phyloP scores from a whole-genome alignment of 805 yeast genomes.

The Candida stauntonica region DNA sequence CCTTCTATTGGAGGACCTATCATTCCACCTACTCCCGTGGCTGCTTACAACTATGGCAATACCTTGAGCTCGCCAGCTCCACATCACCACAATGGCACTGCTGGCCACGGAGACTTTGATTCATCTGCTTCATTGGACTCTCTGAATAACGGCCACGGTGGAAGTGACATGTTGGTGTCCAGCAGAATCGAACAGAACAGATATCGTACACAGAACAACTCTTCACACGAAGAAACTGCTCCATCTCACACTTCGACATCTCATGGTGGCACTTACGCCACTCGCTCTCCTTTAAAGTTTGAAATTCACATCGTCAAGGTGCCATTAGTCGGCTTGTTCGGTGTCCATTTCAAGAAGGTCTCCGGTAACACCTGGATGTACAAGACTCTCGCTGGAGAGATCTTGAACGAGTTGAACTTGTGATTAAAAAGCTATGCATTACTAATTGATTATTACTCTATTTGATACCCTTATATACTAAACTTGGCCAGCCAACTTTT shows the following conservation, averaged over 20 bases:
- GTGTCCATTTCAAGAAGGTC: constrained; percentile 91
- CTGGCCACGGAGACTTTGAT: constrained; percentile 32
- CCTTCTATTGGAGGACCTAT: constrained; percentile 29
- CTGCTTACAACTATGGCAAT: constrained; percentile 30
- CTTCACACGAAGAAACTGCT: neutral
- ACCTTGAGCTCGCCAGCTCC: constrained; percentile 27
- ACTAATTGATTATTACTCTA: too few species aligned
- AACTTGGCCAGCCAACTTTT: constrained; percentile 3
- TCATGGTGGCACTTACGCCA: constrained; percentile 18
- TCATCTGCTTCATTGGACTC: constrained; percentile 55
- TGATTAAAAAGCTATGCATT: constrained; percentile 2
- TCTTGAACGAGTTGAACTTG: constrained; percentile 39
- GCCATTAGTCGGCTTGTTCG: constrained; percentile 83
- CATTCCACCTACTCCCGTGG: constrained; percentile 54
- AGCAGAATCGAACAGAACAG: constrained; percentile 59
- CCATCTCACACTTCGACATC: neutral
- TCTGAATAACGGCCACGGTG: constrained; percentile 44
- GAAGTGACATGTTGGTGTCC: constrained; percentile 51
- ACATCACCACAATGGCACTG: constrained; percentile 29
- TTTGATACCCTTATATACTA: neutral
- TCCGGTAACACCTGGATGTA: constrained; percentile 95
- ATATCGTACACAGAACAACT: constrained; percentile 15
- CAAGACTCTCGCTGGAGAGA: constrained; percentile 83
- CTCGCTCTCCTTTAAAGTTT: constrained; percentile 68
- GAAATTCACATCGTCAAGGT: constrained; percentile 91